Base-by-base conservation (phyloP, 148 eudicot species). In the Dianthus caryophyllus region DNA sequence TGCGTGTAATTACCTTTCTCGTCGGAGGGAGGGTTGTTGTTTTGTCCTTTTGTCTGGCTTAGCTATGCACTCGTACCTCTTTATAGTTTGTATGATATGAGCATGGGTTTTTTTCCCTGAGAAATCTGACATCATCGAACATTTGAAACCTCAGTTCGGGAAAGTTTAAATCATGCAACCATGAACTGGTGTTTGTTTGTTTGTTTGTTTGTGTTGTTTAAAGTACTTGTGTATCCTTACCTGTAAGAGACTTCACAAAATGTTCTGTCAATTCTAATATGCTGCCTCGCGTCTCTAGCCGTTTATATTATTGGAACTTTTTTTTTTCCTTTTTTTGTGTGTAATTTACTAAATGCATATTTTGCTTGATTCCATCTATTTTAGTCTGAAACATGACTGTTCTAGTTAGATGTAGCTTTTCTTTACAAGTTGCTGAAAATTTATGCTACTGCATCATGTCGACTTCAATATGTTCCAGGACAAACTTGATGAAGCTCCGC, bases 401-500 rank as follows among this genome's bases (percentile, higher is more conserved):
- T 60, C 47, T 36, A 60, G 12, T 31, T 31, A 15, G 63, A 59
- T 9, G 11, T 59, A 17, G 44, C 18, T 29, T 6, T 30, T 9
- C 43, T 59, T 2, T 22, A 9, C 5, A 60, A 60, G 46, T 12
- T 14, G 17, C 27, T 36, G 1, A 18, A 4, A 41, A 41, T 41
- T 81, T 85, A 82, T 58, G 61, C n/a, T 33, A 60, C 9, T 36
- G 64, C 27, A 25, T 18, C 46, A 60, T 60, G 47, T 60, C 14
- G 17, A 38, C 22, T n/a, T 60, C 64, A 20, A 33, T 36, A 60
- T 60, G 43, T 60, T 83, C 71, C 73, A 93, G 98, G 98, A 85
- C 98, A 22, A 93, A 93, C 75, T 83, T 93, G 81, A 93, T 93
- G 98, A 93, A 93, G 76, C 90, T 93, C 53, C 95, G 98, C n/a